These are phyloP conservation scores for Capniomyces stellatus DNA, from an alignment of 371 early-diverging fungal species.

Conservation along the genomic window DNA sequence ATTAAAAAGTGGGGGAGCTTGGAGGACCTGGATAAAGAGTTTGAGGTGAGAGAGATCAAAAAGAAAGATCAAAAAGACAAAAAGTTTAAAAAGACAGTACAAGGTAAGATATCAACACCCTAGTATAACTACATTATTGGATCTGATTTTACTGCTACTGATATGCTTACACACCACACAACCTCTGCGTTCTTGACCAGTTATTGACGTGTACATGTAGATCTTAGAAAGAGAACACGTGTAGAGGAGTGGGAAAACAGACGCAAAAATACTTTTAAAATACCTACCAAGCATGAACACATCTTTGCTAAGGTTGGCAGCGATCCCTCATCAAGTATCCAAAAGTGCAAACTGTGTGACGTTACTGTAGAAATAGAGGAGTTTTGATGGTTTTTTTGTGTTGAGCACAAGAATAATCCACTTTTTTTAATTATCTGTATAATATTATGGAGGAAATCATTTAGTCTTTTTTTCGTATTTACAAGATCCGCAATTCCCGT, in stretches of 20 bases:
- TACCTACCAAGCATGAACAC: conserved; percentile 42
- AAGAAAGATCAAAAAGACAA: conserved; percentile 66
- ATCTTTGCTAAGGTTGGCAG: conserved; percentile 34
- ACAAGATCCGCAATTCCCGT: no score
- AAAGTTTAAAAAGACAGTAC: conserved; percentile 42
- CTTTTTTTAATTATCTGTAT: no score
- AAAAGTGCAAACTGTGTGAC: conserved; percentile 50
- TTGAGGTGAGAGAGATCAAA: conserved; percentile 57
- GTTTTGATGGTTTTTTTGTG: no score
- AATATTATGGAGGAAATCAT: no score
- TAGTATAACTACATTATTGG: not conserved
- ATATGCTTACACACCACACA: no score
- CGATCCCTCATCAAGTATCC: conserved; percentile 29
- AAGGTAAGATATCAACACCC: no score
- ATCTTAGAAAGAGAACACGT: conserved; percentile 64
- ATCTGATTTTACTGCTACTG: no score
- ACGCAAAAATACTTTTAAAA: conserved; percentile 27
- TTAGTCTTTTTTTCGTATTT: no score
- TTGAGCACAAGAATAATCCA: no score
- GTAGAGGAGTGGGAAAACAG: conserved; percentile 57
- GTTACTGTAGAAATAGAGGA: conserved; percentile 52
- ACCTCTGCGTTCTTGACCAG: no score
- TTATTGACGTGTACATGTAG: conserved; percentile 21
- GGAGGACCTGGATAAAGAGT: conserved; percentile 76
- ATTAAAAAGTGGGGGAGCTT: conserved; percentile 81